Base-by-base conservation (phyloP, 164 flowering plant species). In the Vitis labrusca region DNA sequence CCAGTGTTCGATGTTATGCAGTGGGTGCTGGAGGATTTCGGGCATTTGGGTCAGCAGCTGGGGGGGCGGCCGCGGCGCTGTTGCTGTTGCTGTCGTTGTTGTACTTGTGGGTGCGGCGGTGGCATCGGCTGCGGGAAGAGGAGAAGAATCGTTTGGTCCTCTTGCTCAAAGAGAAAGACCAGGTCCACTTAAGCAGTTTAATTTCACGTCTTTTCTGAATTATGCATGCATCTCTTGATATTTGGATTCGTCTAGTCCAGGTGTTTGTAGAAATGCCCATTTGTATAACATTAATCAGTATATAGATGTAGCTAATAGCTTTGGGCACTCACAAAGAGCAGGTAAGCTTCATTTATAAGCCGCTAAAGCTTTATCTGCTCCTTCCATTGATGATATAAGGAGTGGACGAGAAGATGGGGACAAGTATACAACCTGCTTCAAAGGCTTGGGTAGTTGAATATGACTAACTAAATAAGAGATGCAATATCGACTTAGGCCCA, bases 121-220 rank as follows among this genome's bases (percentile, higher is more conserved):
- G 77, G 77, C 67, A 77, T n/a, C 44, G 56, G 27, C 61, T 51
- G 70, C 29, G 13, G 51, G 51, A 66, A 10, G 58, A 70, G 53
- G 30, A 13, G 15, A 49, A 52, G 47, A 17, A 74, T 13, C 54
- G 59, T 6, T 9, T 77, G 9, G 9, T 47, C 3, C 58, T 66
- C 13, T 15, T 74, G 6, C 4, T 77, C n/a, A 55, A 59, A 70
- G 74, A 77, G 37, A 77, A 67, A 70, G 74, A 77, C 59, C 63
- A 73, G 80, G 80, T 77, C 54, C 32, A 29, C 53, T 58, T 70
- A 10, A 8, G 9, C 12, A 29, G 2, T 44, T 16, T 2, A 6
- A 17, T 63, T 64, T 27, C 19, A 3, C 8, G 6, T 67, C n/a
- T 27, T 59, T 51, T 12, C 27, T 23, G 27, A 23, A 23, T 23